Base-by-base conservation (phyloP, 2,329 filamentous ascomycete genomes). In the Sporothrix dimorphospora region DNA sequence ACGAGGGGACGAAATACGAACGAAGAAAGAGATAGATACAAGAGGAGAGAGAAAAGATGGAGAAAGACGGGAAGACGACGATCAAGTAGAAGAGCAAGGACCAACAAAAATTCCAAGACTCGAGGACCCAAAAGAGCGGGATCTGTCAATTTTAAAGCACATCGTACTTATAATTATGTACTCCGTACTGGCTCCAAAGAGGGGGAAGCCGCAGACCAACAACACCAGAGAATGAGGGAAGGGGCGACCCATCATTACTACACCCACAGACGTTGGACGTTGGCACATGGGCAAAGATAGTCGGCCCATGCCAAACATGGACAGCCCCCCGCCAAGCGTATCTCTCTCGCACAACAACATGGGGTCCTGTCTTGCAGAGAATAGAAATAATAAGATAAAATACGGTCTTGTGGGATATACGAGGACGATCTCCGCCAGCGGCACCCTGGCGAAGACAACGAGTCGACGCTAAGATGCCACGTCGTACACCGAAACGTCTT, bases 91-190 rank as follows among this genome's bases (percentile, higher is more conserved):
- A 27, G 38, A 30, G 40, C n/a, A 27, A 30, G 40, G 21, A 24
- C 24, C 21, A 47, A n/a, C 40, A 16, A 63, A 9, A 12, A 24
- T 61, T 30, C 55, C 59, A 27, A 42, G 40, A 24, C 14, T 65
- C 38, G 19, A 65, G 12, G 38, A 21, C 7, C 45, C 63, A 27
- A 8, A 42, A 66, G 30, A 45, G 47, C 49, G 49, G 49, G 49
- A 27, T 57, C 49, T 45, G 27, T 55, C 66, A 69, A 19, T 42
- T 55, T 57, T n/a, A 69, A 66, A 63, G n/a, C n/a, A n/a, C n/a
- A n/a, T n/a, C n/a, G n/a, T n/a, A n/a, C n/a, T n/a, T n/a, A n/a
- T n/a, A n/a, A n/a, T n/a, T n/a, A 42, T 42, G 11, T n/a, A 14
- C 16, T 21, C 24, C 40, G 34, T 38, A 40, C 57, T 49, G 9